Evolutionary conservation across 106 monocot genomes (phyloP), one percentile per base, ranked within the genome.

Genomic region (Phalaenopsis equestris): DNA sequence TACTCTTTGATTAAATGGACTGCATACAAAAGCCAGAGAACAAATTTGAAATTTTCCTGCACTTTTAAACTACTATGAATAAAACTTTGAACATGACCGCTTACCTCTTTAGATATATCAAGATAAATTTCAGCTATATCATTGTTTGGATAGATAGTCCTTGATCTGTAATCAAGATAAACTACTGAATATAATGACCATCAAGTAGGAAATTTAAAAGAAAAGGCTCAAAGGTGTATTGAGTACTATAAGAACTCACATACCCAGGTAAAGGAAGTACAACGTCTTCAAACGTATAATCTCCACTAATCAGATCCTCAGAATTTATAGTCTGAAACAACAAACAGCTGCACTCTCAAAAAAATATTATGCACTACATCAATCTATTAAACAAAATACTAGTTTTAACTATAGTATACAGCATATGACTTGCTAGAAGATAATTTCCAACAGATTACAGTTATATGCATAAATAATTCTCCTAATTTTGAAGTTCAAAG

Each of bases 261-360:
- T 87, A 94, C 98, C 98, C 98, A n/a, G 98, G 94, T 77, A 95
- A 88, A 86, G 98, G 98, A 87, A 99, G 98, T 58, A 99, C 90
- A 85, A 95, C 87, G 85, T 99, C 98, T 74, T 92, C 94, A 81
- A 95, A 87, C 76, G 86, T 83, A 86, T 93, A 95, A 46, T 73
- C 42, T 55, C 94, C 92, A 81, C 75, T 75, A 43, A 67, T 47
- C 67, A 94, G 75, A 86, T 95, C 98, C 55, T 87, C 90, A 80
- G 83, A 79, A 86, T 82, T 85, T 83, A 95, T 80, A 87, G 73
- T 81, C 98, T 99, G 87, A 39, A 45, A 75, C 17, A 55, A 70
- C 70, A 70, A 39, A 70, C 4, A 70, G 30, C 45, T 43, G 43
- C 74, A 74, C 18, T 36, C 74, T 72, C 12, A 72, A 43, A 45